Conservation (phyloP, 1,284 basidiomycete genomes). For the Trametes hirsuta region DNA sequence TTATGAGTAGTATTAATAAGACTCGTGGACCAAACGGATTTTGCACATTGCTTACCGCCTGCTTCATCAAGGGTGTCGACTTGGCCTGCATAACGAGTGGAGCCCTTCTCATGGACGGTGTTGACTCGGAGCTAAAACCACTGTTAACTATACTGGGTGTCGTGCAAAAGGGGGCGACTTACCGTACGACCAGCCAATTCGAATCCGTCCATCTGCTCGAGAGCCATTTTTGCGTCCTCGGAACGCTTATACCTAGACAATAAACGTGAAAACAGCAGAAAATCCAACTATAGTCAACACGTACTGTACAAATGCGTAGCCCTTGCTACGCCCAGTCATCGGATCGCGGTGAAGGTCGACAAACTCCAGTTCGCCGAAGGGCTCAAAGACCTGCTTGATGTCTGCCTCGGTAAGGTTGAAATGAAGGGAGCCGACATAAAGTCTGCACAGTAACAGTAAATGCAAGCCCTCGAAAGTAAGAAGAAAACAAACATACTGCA, state of each 20-base stretch:
- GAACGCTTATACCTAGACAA: conserved; percentile 76
- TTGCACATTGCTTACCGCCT: conserved; percentile 57
- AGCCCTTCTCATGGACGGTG: conserved; percentile 89
- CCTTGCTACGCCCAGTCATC: conserved; percentile 93
- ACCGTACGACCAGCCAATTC: conserved; percentile 94
- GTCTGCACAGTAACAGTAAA: conserved; percentile 46
- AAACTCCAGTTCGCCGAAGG: conserved; percentile 97
- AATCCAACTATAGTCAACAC: conserved; percentile 29
- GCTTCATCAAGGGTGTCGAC: conserved; percentile 84
- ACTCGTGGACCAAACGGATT: neutral
- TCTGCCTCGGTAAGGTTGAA: conserved; percentile 96
- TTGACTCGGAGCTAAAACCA: conserved; percentile 77
- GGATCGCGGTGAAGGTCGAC: conserved; percentile 97
- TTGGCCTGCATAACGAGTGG: conserved; percentile 63
- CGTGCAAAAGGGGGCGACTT: conserved; percentile 35
- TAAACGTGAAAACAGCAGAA: neutral
- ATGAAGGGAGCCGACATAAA: conserved; percentile 96
- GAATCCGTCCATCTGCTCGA: conserved; percentile 98
- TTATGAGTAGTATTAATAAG: neutral
- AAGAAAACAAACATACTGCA: conserved; percentile 60
- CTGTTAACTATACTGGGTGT: neutral
- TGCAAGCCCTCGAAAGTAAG: neutral
- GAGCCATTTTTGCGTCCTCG: conserved; percentile 93
- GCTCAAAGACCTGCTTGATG: conserved; percentile 98
- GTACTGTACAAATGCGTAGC: conserved; percentile 97